A percentile compares a stretch with the other conserved stretches of the same genome.
These are phyloP conservation scores for Talinum fruticosum DNA, from an alignment of 148 eudicot genomes.

Conservation along the genomic window DNA sequence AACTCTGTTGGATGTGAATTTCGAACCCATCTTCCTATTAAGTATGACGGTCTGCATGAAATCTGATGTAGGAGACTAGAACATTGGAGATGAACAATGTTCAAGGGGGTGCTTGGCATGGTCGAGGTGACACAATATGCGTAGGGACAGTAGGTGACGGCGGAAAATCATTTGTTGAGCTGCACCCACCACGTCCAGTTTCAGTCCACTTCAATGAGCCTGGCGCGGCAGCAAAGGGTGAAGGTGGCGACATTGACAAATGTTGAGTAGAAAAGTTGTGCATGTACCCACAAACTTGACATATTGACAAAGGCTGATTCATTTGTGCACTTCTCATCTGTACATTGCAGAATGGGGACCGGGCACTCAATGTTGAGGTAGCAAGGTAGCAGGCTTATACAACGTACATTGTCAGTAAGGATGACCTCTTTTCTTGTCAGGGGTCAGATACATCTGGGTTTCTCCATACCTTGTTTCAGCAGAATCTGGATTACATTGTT, in stretches of 20 bases:
- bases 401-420: neutral
- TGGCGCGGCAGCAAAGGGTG: neutral
- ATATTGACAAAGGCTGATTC: neutral
- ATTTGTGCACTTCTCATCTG: neutral
- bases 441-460: neutral
- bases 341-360: neutral
- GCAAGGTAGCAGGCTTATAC: neutral
- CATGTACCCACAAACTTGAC: neutral
- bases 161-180: conserved; percentile 46
- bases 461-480: neutral
- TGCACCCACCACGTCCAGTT: conserved; percentile 54
- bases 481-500: neutral
- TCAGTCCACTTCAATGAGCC: conserved; percentile 40
- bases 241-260: conserved; percentile 6
- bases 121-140: conserved; percentile 88
- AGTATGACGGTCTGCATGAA: neutral
- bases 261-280: conserved; percentile 15
- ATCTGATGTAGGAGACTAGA: conserved; percentile 65
- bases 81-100: conserved; percentile 94
- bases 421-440: neutral
- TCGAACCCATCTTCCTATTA: neutral
- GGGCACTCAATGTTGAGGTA: neutral
- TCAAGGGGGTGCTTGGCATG: conserved; percentile 93
- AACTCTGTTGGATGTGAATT: neutral
- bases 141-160: conserved; percentile 55